Percentiles rank a stretch among this genome's conserved stretches.
These are phyloP conservation scores for Crucihimalaya himalaica DNA, from an alignment of 345 rosid species.

Conservation along the genomic window DNA sequence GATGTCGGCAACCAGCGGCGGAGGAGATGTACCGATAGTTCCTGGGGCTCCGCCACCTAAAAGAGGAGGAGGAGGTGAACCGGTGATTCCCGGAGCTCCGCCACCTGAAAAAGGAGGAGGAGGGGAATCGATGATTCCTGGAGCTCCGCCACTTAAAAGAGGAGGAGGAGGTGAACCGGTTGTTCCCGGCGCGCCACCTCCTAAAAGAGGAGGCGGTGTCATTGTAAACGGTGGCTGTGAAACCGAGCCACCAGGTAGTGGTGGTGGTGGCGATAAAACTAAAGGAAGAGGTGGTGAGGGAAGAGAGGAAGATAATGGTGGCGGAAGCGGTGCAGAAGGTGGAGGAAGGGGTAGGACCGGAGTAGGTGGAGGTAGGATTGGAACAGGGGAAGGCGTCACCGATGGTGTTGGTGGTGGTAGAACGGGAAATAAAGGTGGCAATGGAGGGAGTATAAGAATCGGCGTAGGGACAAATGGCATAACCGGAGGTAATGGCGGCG, in stretches of 20 bases:
- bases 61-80: slow-evolving; percentile 10
- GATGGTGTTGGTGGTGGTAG: slow-evolving; percentile 32
- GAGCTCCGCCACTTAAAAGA: not conserved
- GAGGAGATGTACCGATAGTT: not conserved
- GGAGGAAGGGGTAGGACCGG: slow-evolving; percentile 35
- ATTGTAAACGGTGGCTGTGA: slow-evolving; percentile 29
- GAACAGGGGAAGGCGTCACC: slow-evolving; percentile 14
- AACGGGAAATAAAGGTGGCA: slow-evolving; percentile 15
- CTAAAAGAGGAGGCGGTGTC: slow-evolving; percentile 27
- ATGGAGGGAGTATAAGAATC: slow-evolving; percentile 21
- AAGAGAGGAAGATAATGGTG: slow-evolving; percentile 34
- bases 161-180: slow-evolving; percentile 12
- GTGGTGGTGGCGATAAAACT: slow-evolving; percentile 37
- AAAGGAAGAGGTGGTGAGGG: slow-evolving; percentile 35
- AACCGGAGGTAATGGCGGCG: slow-evolving; percentile 24
- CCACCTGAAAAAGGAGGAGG: slow-evolving; percentile 16
- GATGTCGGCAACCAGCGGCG: slow-evolving; percentile 4
- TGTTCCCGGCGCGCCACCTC: not conserved
- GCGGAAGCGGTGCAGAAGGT: slow-evolving; percentile 31
- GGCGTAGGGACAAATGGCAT: slow-evolving; percentile 22
- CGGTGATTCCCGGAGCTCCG: not conserved
- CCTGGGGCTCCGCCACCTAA: not conserved
- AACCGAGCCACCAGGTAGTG: slow-evolving; percentile 16
- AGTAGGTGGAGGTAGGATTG: slow-evolving; percentile 27
- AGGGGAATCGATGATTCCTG: not conserved